phyloP scores from a whole-genome alignment of 306 rosid species.

The Casuarina cunninghamiana region DNA sequence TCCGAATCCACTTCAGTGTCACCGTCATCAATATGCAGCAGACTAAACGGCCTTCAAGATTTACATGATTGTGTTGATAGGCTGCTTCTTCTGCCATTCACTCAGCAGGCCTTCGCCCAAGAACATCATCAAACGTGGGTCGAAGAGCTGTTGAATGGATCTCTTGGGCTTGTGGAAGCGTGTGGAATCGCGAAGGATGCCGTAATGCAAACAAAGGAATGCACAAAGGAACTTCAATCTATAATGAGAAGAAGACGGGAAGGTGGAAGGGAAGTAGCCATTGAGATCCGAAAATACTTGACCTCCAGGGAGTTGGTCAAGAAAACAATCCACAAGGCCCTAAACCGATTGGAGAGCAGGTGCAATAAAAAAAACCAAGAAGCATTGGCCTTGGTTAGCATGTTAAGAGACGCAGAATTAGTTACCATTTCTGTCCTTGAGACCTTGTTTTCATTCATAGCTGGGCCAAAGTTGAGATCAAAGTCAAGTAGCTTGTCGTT shows the following conservation, averaged over 20 bases:
- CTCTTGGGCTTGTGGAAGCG: conserved; percentile 33
- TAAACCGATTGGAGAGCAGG: conserved; percentile 9
- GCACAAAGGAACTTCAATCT: conserved; percentile 27
- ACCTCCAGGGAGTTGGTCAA: conserved; percentile 28
- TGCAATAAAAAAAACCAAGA: conserved; percentile 22
- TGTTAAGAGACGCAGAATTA: conserved; percentile 37
- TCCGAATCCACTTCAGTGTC: conserved; percentile 28
- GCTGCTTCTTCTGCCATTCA: conserved; percentile 16
- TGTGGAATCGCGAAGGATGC: conserved; percentile 34
- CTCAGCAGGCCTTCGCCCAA: conserved; percentile 13
- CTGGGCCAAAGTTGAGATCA: conserved; percentile 25
- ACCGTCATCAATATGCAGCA: conserved; percentile 14
- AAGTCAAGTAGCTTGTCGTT: conserved; percentile 41
- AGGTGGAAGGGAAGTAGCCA: conserved; percentile 5
- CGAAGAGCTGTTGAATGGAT: conserved; percentile 32
- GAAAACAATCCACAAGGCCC: conserved; percentile 35
- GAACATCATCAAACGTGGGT: conserved; percentile 4
- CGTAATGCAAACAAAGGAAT: conserved; percentile 36
- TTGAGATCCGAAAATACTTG: not conserved
- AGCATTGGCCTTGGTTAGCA: conserved; percentile 24
- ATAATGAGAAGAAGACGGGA: conserved; percentile 25
- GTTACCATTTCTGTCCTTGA: conserved; percentile 31
- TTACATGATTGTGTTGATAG: conserved; percentile 15
- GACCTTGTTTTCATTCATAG: conserved; percentile 32
- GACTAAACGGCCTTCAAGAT: conserved; percentile 21